A percentile compares a stretch with the other conserved stretches of the same genome.
Conservation (phyloP, 2,329 filamentous ascomycete genomes). For the Fusarium coicis region DNA sequence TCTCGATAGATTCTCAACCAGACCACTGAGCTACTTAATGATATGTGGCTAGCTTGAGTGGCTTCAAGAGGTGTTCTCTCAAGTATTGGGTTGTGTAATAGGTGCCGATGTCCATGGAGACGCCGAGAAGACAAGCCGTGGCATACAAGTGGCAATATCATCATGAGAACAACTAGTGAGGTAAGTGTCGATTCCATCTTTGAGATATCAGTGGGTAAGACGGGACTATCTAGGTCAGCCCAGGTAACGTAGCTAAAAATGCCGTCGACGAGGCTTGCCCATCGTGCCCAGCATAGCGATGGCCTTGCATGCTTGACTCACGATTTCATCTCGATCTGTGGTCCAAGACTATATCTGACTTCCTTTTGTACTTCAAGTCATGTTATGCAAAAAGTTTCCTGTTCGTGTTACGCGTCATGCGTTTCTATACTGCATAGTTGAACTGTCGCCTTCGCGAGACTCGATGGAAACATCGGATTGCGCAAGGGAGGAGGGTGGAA, state of each 20-base stretch:
- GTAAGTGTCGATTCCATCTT: not conserved
- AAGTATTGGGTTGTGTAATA: not conserved
- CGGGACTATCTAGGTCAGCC: not conserved
- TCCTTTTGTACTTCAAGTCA: too few relatives aligned
- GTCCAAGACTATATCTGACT: accelerated
- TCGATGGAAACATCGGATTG: not conserved
- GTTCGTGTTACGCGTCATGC: not conserved
- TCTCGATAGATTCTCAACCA: too few relatives aligned
- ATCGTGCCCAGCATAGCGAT: not conserved
- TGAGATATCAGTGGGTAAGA: not conserved
- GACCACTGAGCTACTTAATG: not conserved
- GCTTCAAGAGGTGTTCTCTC: not conserved
- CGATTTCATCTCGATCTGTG: not conserved
- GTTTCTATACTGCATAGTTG: not conserved
- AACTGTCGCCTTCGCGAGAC: not conserved
- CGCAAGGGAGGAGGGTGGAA: not conserved
- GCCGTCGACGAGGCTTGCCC: too few relatives aligned
- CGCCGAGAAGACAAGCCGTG: not conserved
- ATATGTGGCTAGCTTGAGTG: accelerated
- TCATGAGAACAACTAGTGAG: not conserved
- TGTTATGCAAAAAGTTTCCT: not conserved
- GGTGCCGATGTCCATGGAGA: not conserved
- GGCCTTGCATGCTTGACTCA: not conserved
- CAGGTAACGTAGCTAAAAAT: not conserved
- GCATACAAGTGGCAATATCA: not conserved